Conservation (phyloP, 1,139 yeast species). For the Sugiyamaella xylanicola region DNA sequence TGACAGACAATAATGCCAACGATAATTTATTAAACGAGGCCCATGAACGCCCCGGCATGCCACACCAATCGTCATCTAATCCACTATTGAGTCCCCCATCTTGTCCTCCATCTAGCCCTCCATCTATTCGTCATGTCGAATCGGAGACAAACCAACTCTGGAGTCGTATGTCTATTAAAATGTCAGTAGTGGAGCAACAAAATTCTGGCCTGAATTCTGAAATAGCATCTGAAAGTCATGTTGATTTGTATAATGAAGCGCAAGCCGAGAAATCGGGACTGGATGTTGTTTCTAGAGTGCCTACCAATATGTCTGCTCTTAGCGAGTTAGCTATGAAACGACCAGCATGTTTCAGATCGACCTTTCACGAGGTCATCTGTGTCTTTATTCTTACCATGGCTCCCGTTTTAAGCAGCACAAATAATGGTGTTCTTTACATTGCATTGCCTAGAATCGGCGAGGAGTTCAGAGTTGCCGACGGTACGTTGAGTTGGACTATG, state of each 20-base stretch:
- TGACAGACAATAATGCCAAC: neutral
- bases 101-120: conserved; percentile 7
- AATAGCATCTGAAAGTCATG: conserved; percentile 5
- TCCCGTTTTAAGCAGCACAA: conserved; percentile 46
- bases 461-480: conserved; percentile 44
- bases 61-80: neutral
- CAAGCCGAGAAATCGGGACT: neutral
- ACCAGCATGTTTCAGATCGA: conserved; percentile 29
- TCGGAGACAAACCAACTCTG: conserved; percentile 6
- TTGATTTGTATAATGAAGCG: neutral
- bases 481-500: conserved; percentile 48
- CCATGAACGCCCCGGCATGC: too few species aligned
- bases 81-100: neutral
- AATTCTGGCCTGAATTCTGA: conserved; percentile 9
- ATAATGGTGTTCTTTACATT: conserved; percentile 44
- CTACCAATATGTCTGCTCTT: conserved; percentile 8
- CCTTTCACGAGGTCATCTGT: conserved; percentile 34
- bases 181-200: conserved; percentile 11
- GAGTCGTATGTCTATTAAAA: conserved; percentile 13
- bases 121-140: conserved; percentile 8
- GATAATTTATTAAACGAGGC: neutral
- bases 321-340: conserved; percentile 21
- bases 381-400: conserved; percentile 44
- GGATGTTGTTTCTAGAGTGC: neutral
- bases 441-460: conserved; percentile 42